These are phyloP conservation scores for Diplodia seriata DNA, from an alignment of 2,329 filamentous ascomycete genomes.

Conservation along the genomic window DNA sequence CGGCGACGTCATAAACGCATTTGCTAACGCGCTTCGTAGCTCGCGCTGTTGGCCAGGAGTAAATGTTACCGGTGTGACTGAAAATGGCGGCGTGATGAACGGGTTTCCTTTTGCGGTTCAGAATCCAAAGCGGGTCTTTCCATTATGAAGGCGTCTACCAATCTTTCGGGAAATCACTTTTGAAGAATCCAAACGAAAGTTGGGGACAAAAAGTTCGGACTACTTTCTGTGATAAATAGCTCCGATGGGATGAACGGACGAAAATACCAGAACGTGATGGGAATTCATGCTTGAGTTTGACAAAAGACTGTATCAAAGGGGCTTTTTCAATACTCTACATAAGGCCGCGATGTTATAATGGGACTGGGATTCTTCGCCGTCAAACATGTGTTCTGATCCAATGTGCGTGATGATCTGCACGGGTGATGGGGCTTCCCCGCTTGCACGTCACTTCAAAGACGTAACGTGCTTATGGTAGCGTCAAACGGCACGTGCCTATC, in stretches of 20 bases:
- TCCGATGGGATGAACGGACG: constrained; percentile 24
- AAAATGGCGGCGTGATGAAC: constrained; percentile 31
- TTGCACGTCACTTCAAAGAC: neutral
- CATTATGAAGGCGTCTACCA: constrained; percentile 26
- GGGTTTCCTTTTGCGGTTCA: constrained; percentile 28
- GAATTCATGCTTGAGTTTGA: constrained; percentile 26
- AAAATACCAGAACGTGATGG: constrained; percentile 30
- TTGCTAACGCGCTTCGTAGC: constrained; percentile 8
- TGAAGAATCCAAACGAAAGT: constrained; percentile 22
- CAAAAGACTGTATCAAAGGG: neutral
- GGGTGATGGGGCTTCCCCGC: neutral
- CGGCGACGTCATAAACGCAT: neutral
- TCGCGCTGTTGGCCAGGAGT: constrained; percentile 31
- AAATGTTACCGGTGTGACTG: constrained; percentile 27
- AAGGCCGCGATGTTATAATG: constrained; percentile 12
- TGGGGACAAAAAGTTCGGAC: constrained; percentile 20
- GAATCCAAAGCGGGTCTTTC: constrained; percentile 32
- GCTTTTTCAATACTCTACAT: constrained; percentile 7
- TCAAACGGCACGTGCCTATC: neutral
- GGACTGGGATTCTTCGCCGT: constrained; percentile 15
- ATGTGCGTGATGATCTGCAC: constrained; percentile 3
- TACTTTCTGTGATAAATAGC: constrained; percentile 19
- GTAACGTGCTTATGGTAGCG: neutral
- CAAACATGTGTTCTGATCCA: neutral
- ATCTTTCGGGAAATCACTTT: constrained; percentile 11